Evolutionary conservation across 768 basidiomycete species (phyloP).

Genomic region (Mycena amicta): DNA sequence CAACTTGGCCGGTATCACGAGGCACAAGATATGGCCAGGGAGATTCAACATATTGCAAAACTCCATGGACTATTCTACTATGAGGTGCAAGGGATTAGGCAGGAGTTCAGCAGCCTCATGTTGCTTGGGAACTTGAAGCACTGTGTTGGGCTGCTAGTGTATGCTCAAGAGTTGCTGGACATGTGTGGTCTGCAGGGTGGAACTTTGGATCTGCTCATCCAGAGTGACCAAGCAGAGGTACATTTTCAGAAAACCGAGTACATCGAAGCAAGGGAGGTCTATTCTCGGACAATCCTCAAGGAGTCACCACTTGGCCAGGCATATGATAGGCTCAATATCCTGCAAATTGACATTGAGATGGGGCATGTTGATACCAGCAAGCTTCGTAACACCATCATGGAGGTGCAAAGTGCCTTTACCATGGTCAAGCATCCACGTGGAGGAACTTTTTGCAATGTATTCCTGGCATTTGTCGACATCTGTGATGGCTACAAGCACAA

Average conservation of each 20-base stretch:
- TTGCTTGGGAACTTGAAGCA: conserved; percentile 1
- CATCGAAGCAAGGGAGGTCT: conserved; percentile 7
- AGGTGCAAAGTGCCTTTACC: too few relatives aligned
- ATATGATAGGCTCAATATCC: conserved; percentile 10
- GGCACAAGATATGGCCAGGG: not conserved
- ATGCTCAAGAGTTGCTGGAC: conserved; percentile 4
- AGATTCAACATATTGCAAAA: conserved; percentile 8
- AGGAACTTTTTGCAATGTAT: too few relatives aligned
- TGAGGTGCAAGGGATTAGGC: conserved; percentile 6
- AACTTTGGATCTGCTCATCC: not conserved
- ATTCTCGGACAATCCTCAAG: not conserved
- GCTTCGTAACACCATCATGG: too few relatives aligned
- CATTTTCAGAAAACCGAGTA: conserved; percentile 18
- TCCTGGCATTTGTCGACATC: too few relatives aligned
- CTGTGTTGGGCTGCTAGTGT: conserved; percentile 1
- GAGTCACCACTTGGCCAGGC: conserved; percentile 7
- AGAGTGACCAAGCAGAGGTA: conserved; percentile 10
- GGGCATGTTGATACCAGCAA: too few relatives aligned
- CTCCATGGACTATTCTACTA: conserved; percentile 5
- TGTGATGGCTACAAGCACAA: too few relatives aligned
- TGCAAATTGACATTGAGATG: too few relatives aligned
- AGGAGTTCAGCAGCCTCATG: conserved; percentile 5
- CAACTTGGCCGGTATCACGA: conserved; percentile 11
- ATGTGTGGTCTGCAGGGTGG: conserved; percentile 11
- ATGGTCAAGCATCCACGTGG: too few relatives aligned